Evolutionary conservation across 2,329 filamentous ascomycete species (phyloP).

Genomic region (Aspergillus viridinutans): DNA sequence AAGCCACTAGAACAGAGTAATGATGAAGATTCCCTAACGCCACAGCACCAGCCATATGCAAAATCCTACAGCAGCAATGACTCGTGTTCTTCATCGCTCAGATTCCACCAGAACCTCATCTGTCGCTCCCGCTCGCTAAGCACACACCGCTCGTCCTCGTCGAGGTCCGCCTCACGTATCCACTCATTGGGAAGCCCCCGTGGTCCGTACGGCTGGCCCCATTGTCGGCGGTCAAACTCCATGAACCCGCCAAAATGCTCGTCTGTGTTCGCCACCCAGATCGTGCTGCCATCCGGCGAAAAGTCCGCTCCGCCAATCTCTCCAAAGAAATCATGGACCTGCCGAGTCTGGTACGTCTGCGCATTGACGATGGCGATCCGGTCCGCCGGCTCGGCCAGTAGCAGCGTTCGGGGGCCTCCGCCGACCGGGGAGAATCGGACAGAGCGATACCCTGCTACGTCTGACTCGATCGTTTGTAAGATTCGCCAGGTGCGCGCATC

Average conservation of each 20-base stretch:
- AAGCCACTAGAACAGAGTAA: not conserved
- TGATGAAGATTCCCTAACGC: not conserved
- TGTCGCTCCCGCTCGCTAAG: slow-evolving; percentile 31
- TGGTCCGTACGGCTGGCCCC: slow-evolving; percentile 32
- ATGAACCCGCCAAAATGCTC: slow-evolving; percentile 42
- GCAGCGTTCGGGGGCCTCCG: slow-evolving; percentile 39
- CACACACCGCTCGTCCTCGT: slow-evolving; percentile 33
- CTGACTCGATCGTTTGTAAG: slow-evolving; percentile 39
- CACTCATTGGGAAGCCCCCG: slow-evolving; percentile 37
- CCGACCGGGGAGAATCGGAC: slow-evolving; percentile 43
- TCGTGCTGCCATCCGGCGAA: slow-evolving; percentile 36
- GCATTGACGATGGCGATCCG: slow-evolving; percentile 44
- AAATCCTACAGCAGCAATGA: slow-evolving; percentile 25
- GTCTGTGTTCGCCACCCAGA: slow-evolving; percentile 45
- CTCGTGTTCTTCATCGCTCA: slow-evolving; percentile 33
- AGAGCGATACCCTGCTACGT: slow-evolving; percentile 43
- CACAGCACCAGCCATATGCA: not conserved
- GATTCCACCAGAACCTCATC: slow-evolving; percentile 30
- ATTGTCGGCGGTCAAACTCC: slow-evolving; percentile 39
- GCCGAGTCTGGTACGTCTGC: slow-evolving; percentile 38
- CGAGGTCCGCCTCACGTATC: slow-evolving; percentile 30
- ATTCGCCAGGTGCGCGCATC: slow-evolving; percentile 41
- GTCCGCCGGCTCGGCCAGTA: slow-evolving; percentile 43
- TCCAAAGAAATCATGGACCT: slow-evolving; percentile 45
- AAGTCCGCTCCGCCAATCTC: slow-evolving; percentile 44